These are phyloP conservation scores for Westerdykella ornata DNA, from an alignment of 2,329 filamentous ascomycete genomes.

Conservation along the genomic window DNA sequence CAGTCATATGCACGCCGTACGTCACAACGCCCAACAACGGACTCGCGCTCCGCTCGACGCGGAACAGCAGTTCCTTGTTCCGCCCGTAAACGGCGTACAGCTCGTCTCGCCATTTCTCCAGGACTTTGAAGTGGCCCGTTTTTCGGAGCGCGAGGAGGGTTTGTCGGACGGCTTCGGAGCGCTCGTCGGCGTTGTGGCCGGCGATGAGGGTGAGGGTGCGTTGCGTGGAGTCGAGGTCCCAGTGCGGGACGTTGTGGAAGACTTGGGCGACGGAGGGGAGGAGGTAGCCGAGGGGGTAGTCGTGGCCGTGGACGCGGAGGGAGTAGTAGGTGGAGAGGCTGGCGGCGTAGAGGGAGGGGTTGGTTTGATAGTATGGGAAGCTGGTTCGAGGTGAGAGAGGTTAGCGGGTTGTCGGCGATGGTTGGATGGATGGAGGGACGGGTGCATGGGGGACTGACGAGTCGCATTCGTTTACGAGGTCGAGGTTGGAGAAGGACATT, in stretches of 20 bases:
- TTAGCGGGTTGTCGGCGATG: too few relatives aligned
- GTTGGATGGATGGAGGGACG: conserved; percentile 1
- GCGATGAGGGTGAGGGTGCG: conserved; percentile 60
- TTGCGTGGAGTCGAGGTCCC: conserved; percentile 54
- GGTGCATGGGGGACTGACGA: conserved; percentile 30
- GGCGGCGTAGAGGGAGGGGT: conserved; percentile 51
- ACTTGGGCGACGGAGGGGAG: conserved; percentile 55
- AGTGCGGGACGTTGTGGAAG: conserved; percentile 52
- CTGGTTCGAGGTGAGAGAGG: conserved; percentile 41
- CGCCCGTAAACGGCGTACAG: conserved; percentile 39
- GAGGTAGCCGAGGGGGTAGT: conserved; percentile 55
- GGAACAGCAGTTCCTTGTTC: conserved; percentile 37
- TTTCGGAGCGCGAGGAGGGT: conserved; percentile 63
- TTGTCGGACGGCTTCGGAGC: conserved; percentile 51
- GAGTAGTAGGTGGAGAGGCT: conserved; percentile 52
- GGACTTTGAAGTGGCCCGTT: conserved; percentile 64
- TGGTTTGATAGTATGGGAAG: conserved; percentile 66
- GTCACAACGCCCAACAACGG: conserved; percentile 42
- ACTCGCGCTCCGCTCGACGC: conserved; percentile 39
- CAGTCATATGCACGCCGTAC: conserved; percentile 40
- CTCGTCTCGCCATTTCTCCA: conserved; percentile 46
- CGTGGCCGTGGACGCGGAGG: conserved; percentile 61
- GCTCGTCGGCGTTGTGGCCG: conserved; percentile 53
- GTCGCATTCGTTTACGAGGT: conserved; percentile 53
- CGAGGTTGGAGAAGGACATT: conserved; percentile 45